Percentiles rank a stretch among this genome's conserved stretches.
Conservation (phyloP, 164 flowering plant species). For the Liquidambar formosana region DNA sequence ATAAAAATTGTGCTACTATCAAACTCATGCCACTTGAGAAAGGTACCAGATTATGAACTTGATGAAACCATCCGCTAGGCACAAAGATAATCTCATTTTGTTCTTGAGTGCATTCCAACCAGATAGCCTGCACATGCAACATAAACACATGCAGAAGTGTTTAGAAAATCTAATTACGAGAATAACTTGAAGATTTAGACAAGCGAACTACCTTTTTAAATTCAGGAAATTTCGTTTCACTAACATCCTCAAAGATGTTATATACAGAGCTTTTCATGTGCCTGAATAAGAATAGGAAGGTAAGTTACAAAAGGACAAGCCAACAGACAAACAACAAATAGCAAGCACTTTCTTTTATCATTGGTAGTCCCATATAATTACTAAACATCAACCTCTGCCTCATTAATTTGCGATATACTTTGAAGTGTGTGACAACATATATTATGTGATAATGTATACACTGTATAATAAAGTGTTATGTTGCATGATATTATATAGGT, state of each 20-base stretch:
- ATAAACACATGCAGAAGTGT: neutral
- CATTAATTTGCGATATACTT: too few species aligned
- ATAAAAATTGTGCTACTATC: neutral
- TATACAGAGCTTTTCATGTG: constrained; percentile 74
- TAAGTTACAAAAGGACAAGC: neutral
- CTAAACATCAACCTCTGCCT: too few species aligned
- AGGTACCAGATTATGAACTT: constrained; percentile 89
- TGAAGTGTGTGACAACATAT: too few species aligned
- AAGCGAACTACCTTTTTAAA: constrained; percentile 59
- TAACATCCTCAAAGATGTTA: constrained; percentile 74
- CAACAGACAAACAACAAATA: neutral
- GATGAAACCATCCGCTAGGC: constrained; percentile 99
- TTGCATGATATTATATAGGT: too few species aligned
- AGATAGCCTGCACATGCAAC: constrained; percentile 52
- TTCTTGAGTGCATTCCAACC: constrained; percentile 88
- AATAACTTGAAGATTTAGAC: neutral
- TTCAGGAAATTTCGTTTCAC: constrained; percentile 63
- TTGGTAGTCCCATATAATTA: too few species aligned
- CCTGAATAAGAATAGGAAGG: constrained; percentile 37
- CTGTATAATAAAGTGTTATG: too few species aligned
- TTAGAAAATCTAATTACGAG: too few species aligned
- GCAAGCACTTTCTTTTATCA: neutral
- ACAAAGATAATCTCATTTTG: constrained; percentile 83
- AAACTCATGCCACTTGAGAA: neutral
- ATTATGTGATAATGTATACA: too few species aligned